These are phyloP conservation scores for Asterochloris sp. DNA, from an alignment of 139 green algal genomes.

Conservation along the genomic window DNA sequence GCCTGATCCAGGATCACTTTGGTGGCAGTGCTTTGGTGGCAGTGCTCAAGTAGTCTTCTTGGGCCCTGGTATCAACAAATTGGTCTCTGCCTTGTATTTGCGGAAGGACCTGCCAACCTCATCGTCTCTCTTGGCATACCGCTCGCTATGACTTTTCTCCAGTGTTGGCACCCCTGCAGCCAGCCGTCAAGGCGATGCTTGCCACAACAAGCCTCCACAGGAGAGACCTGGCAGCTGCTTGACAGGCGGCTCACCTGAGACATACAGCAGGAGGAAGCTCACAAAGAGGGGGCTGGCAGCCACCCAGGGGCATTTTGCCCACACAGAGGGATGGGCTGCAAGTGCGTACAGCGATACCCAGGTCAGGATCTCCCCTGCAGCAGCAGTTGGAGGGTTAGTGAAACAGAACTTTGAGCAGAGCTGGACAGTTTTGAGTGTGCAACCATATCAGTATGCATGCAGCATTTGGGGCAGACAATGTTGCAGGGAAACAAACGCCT, in stretches of 20 bases:
- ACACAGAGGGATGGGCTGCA: slow-evolving; percentile 20
- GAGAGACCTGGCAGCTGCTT: background rate
- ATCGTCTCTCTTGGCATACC: slow-evolving; percentile 13
- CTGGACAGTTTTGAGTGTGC: too few species aligned
- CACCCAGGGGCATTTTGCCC: slow-evolving; percentile 13
- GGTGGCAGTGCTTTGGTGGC: too few species aligned
- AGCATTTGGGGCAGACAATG: slow-evolving; percentile 12
- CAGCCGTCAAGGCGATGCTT: background rate
- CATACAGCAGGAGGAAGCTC: slow-evolving; percentile 22
- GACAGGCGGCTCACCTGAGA: slow-evolving; percentile 21
- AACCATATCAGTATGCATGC: too few species aligned
- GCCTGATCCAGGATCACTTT: too few species aligned
- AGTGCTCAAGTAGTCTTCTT: background rate
- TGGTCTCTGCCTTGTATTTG: slow-evolving; percentile 1
- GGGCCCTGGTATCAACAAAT: background rate
- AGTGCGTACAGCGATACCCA: slow-evolving; percentile 13
- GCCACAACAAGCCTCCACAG: background rate
- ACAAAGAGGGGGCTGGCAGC: slow-evolving; percentile 33
- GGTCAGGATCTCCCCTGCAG: background rate
- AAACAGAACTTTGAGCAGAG: too few species aligned
- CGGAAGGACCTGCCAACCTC: slow-evolving; percentile 3
- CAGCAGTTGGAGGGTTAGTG: too few species aligned
- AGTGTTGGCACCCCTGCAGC: slow-evolving; percentile 9
- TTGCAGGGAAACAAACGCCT: slow-evolving; percentile 10
- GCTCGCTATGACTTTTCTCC: slow-evolving; percentile 5